These are phyloP conservation scores for Desmodesmus armatus DNA, from an alignment of 139 green algal genomes.

Conservation along the genomic window DNA sequence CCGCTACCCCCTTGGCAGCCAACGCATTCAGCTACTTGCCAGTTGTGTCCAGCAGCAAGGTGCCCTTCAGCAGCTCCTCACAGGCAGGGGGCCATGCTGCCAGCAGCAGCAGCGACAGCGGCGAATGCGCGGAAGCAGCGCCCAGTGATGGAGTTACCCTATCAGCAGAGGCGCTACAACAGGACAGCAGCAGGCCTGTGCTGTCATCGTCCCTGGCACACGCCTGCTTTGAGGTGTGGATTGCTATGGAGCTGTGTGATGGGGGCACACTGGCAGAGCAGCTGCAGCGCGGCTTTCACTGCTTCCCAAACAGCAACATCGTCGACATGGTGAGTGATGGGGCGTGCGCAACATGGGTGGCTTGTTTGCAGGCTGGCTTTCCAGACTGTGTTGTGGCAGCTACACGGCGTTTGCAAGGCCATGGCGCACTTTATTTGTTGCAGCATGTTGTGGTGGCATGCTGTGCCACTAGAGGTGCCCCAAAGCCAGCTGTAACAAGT, in stretches of 20 bases:
- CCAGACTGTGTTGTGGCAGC: too few species aligned
- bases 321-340: conserved; percentile 22
- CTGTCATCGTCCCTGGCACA: neutral
- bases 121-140: neutral
- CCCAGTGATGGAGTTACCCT: neutral
- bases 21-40: too few species aligned
- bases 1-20: too few species aligned
- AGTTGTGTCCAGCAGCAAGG: conserved; percentile 8
- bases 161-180: neutral
- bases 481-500: too few species aligned
- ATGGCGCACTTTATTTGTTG: neutral
- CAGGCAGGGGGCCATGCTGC: neutral
- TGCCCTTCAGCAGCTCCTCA: neutral
- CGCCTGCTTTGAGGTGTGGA: conserved; percentile 42
- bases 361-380: neutral
- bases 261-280: conserved; percentile 36
- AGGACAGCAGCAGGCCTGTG: neutral
- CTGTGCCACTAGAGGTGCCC: too few species aligned
- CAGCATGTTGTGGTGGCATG: neutral
- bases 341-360: neutral
- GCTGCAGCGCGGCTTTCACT: conserved; percentile 21
- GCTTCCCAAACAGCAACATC: neutral
- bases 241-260: conserved; percentile 47
- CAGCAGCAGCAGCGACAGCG: neutral
- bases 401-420: too few species aligned